Conservation (phyloP, 2,329 filamentous ascomycete species). For the Cercospora berteroae region DNA sequence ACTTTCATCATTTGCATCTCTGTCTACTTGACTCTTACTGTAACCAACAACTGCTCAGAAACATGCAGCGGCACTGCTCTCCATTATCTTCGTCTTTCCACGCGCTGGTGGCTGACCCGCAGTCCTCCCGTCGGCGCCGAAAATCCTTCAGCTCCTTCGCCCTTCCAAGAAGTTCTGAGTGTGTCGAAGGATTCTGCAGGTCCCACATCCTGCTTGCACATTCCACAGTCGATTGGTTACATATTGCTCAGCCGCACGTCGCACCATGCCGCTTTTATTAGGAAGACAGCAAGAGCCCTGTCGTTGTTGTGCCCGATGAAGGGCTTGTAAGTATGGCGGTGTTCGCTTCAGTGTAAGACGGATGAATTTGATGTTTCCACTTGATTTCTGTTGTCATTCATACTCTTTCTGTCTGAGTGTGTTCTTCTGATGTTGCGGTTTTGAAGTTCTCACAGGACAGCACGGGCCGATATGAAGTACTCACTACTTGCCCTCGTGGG, state of each 20-base stretch:
- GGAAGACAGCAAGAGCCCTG: not conserved
- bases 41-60: not conserved
- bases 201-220: constrained; percentile 2
- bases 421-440: not conserved
- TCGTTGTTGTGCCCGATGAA: not conserved
- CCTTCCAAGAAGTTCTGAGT: not conserved
- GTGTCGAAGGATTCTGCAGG: constrained; percentile 8
- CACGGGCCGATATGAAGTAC: not conserved
- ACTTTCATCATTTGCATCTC: not conserved
- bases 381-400: not conserved
- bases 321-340: not conserved
- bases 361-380: not conserved
- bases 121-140: not conserved
- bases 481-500: constrained; percentile 1
- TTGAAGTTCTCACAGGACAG: not conserved
- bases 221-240: not conserved
- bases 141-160: constrained; percentile 5
- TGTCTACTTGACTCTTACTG: not conserved
- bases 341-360: constrained; percentile 4
- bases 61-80: not conserved
- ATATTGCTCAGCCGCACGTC: constrained; percentile 12
- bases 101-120: constrained; percentile 2
- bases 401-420: no score
- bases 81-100: not conserved
- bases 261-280: constrained; percentile 6